Evolutionary conservation across 192 early-diverging fungal species (phyloP), one percentile per base, ranked within the genome.

Genomic region (Linnemannia exigua): DNA sequence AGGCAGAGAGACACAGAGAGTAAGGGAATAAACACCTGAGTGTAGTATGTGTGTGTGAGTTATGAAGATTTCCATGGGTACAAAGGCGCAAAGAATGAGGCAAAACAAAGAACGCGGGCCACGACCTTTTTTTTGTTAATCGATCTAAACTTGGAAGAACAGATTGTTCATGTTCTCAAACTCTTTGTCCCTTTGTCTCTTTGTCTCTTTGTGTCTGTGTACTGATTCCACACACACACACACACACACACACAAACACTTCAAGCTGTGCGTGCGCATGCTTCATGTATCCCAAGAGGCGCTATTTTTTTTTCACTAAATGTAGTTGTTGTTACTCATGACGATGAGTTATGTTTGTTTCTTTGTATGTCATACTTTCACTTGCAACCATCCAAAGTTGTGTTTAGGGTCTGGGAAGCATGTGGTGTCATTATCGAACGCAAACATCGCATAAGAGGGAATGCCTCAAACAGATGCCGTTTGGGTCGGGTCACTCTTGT

Each of bases 261-360:
- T 63, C 58, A 63, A 25, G 58, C 58, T 63, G 58, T 63, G 58
- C 58, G 58, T 63, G 58, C 58, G 28, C 58, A 63, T 63, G 58
- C 31, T 63, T 25, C 25, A 44, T 6, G 12, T n/a, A 63, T 63
- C n/a, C 52, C 7, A 25, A 31, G 2, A 31, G 58, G 58, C 15
- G 44, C 22, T 20, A 54, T 1, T 25, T 9, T 54, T 52, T 52
- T 52, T 25, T 11, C 14, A 31, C 8, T 15, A 31, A 63, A 63
- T 63, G 58, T 63, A 5, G 58, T 15, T 31, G 28, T 31, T 31
- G 28, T 15, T 31, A 63, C 4, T 31, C 9, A 15, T 31, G 48
- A 15, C 15, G 48, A 17, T 50, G 14, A 50, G 17, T 11, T 50
- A 14, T 50, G 2, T 50, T 11, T 12, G 4, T 12, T 46, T 46